Base-by-base conservation (phyloP, 2,329 filamentous ascomycete species). In the Penicillium sp. region DNA sequence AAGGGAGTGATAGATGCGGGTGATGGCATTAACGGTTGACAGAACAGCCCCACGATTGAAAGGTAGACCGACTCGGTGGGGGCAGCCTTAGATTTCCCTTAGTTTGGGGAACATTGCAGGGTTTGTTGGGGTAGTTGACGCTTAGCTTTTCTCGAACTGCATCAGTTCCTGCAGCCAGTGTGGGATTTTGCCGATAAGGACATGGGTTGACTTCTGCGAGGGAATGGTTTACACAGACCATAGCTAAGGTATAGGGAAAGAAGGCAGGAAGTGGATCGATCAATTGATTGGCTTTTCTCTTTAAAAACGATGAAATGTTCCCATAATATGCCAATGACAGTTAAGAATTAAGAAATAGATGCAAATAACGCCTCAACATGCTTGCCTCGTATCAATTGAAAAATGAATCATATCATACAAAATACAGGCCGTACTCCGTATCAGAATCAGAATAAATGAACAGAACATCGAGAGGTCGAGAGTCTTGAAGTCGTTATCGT, bases 11-110 rank as follows among this genome's bases (percentile, higher is more conserved):
- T 20, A 36, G 6, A 20, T 36, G 34, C 18, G 34, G 34, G 34
- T 14, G 29, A 16, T n/a, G 8, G 18, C 34, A 36, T 11, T 18
- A 23, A 6, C 29, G 11, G 3, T 3, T 13, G 9, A 3, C 2
- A n/a, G 10, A 5, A 23, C 6, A n/a, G 18, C 34, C 34, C 34
- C 34, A 37, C 34, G 7, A 16, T 16, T 31, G 29, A 31, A 1
- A 31, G 9, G 6, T 14, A 16, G 29, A 9, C 29, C 29, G 9
- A 7, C 13, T 7, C 23, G 14, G 49, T 51, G 49, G 46, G 50
- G 50, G 4, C 28, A 26, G 43, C 43, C 46, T 43, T 43, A 47
- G 49, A 41, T 47, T 40, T 39, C 13, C 22, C 32, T 24, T 14
- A 13, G 9, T 13, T 38, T 22, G 20, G 11, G 34, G 23, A 13